Conservation (phyloP, 1,284 basidiomycete species). For the Spongiforma sp. region DNA sequence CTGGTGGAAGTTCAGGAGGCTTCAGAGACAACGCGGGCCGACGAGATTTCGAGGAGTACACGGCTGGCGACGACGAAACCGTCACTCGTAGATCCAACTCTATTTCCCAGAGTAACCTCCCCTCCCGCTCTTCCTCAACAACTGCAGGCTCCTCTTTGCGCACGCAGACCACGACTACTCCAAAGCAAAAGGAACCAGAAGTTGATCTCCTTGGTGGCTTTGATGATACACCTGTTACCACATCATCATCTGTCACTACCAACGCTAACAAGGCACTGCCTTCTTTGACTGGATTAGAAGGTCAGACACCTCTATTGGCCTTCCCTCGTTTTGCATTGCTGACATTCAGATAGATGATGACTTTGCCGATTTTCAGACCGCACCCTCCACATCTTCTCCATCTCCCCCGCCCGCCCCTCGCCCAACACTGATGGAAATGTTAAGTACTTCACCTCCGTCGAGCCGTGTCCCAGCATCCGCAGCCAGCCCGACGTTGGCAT, state of each 20-base stretch:
- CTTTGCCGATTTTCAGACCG: conserved; percentile 91
- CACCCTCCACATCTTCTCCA: conserved; percentile 53
- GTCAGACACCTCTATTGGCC: conserved; percentile 8
- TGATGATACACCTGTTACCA: conserved; percentile 55
- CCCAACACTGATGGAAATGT: conserved; percentile 59
- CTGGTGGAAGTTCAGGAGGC: conserved; percentile 53
- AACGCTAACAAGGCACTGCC: conserved; percentile 67
- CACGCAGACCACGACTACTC: conserved; percentile 41
- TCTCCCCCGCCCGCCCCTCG: conserved; percentile 43
- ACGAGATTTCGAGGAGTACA: conserved; percentile 89
- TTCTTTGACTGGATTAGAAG: conserved; percentile 39
- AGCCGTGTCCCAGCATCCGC: conserved; percentile 26
- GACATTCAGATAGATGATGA: conserved; percentile 68
- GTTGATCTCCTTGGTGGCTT: conserved; percentile 81
- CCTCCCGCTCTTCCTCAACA: conserved; percentile 24
- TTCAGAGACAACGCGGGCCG: conserved; percentile 65
- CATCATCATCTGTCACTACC: conserved; percentile 36
- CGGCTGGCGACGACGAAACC: conserved; percentile 93
- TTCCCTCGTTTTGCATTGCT: conserved; percentile 6
- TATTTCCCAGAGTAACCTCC: conserved; percentile 29
- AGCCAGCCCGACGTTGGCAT: conserved; percentile 17
- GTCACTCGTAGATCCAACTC: conserved; percentile 45
- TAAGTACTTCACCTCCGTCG: conserved; percentile 40
- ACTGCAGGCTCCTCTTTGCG: conserved; percentile 26
- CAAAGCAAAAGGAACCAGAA: conserved; percentile 53